Conservation (phyloP, 306 rosid genomes). For the Mimosa bimucronata region DNA sequence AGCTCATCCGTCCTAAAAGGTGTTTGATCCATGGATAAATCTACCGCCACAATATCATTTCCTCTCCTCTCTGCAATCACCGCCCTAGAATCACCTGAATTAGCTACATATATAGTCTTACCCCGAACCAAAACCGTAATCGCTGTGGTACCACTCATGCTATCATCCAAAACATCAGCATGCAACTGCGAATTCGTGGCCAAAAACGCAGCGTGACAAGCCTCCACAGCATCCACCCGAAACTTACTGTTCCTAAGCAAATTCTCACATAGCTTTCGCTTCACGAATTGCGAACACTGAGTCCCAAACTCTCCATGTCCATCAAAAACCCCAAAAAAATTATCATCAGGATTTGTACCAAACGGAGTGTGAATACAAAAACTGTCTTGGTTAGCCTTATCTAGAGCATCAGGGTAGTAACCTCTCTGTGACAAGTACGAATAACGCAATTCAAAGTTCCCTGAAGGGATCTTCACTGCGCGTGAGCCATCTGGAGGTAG, state of each 20-base stretch:
- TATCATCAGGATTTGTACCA: constrained; percentile 72
- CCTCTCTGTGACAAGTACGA: constrained; percentile 91
- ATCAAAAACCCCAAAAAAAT: constrained; percentile 93
- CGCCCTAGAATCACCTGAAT: constrained; percentile 97
- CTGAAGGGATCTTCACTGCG: constrained; percentile 62
- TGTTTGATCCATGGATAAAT: constrained; percentile 92
- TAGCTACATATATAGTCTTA: constrained; percentile 74
- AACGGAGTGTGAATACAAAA: constrained; percentile 93
- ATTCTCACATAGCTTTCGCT: constrained; percentile 87
- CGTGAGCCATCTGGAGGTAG: constrained; percentile 90
- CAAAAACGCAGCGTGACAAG: constrained; percentile 71
- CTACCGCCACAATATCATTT: constrained; percentile 79
- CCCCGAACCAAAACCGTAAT: constrained; percentile 86
- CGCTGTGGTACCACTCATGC: constrained; percentile 97
- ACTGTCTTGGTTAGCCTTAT: constrained; percentile 96
- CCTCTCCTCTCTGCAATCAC: constrained; percentile 85
- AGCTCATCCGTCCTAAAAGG: constrained; percentile 85
- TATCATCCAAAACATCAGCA: constrained; percentile 75
- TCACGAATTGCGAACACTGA: constrained; percentile 87
- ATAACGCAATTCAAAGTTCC: constrained; percentile 64
- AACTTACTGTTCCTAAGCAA: constrained; percentile 65
- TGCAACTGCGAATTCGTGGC: constrained; percentile 80
- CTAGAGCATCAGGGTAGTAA: constrained; percentile 95
- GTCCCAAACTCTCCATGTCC: constrained; percentile 97
- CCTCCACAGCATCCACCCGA: constrained; percentile 76